These are phyloP conservation scores for Ascochyta koolunga DNA, from an alignment of 2,329 filamentous ascomycete species.

Conservation along the genomic window DNA sequence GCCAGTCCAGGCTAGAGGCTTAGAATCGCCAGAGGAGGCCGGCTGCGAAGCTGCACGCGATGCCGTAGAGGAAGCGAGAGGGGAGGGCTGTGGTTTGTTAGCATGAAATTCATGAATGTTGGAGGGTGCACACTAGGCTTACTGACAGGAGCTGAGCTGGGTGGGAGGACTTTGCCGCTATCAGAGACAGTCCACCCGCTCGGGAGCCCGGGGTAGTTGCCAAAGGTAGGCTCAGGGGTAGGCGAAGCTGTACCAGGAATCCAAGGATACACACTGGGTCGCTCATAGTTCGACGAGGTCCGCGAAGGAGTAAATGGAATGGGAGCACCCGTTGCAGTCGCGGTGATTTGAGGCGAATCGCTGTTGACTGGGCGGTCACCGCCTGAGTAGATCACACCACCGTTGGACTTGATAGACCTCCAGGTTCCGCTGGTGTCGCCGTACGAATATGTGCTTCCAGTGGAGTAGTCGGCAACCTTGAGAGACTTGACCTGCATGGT, in stretches of 20 bases:
- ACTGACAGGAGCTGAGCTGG: conserved; percentile 71
- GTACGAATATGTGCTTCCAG: conserved; percentile 84
- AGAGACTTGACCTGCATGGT: conserved; percentile 82
- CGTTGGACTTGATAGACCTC: conserved; percentile 81
- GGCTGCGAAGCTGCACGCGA: conserved; percentile 51
- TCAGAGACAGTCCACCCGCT: conserved; percentile 81
- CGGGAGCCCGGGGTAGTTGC: conserved; percentile 66
- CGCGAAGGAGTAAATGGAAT: conserved; percentile 72
- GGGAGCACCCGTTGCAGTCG: conserved; percentile 65
- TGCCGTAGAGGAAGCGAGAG: conserved; percentile 58
- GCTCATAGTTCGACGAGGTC: conserved; percentile 55
- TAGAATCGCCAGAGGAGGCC: conserved; percentile 39
- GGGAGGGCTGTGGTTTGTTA: conserved; percentile 55
- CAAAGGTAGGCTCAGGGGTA: conserved; percentile 53
- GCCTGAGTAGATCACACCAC: conserved; percentile 72
- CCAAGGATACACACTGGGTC: conserved; percentile 63
- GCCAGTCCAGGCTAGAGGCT: conserved; percentile 49
- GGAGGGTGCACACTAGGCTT: conserved; percentile 50
- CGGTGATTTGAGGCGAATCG: conserved; percentile 66
- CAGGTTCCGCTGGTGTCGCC: conserved; percentile 77
- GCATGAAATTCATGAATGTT: conserved; percentile 7
- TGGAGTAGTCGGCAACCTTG: conserved; percentile 88
- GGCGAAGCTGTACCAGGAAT: conserved; percentile 61
- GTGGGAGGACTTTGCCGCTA: conserved; percentile 78
- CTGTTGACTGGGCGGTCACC: conserved; percentile 60